These are phyloP conservation scores for Phytophthora nicotianae DNA, from an alignment of 352 stramenopile species.

Conservation along the genomic window DNA sequence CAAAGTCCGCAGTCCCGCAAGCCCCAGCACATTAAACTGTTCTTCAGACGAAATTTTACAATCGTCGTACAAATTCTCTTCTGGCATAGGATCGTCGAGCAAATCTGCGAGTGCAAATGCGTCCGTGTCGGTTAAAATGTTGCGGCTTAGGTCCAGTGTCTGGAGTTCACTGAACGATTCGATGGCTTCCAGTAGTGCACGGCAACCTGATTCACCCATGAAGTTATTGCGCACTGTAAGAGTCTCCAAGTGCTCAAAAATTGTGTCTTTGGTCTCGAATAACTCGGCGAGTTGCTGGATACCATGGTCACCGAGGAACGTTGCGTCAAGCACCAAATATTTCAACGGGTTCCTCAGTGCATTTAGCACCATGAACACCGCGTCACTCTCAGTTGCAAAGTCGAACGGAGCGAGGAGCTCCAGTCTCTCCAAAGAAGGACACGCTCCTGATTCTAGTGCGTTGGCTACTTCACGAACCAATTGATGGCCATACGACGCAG, in stretches of 20 bases:
- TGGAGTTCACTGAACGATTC: conserved; percentile 37
- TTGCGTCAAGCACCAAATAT: conserved; percentile 60
- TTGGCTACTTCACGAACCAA: conserved; percentile 44
- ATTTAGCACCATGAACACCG: conserved; percentile 39
- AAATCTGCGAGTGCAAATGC: conserved; percentile 46
- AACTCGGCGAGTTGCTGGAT: conserved; percentile 42
- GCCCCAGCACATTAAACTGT: conserved; percentile 11
- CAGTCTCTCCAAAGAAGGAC: conserved; percentile 45
- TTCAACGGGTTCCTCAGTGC: conserved; percentile 39
- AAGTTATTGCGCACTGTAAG: conserved; percentile 69
- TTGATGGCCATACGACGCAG: conserved; percentile 43
- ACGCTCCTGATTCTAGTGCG: conserved; percentile 43
- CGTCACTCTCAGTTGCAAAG: conserved; percentile 63
- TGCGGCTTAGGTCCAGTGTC: conserved; percentile 48
- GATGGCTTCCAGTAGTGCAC: conserved; percentile 36
- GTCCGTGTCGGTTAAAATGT: conserved; percentile 70
- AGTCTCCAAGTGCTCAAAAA: conserved; percentile 41
- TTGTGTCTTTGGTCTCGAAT: conserved; percentile 24
- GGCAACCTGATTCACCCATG: conserved; percentile 55
- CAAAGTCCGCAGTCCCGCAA: conserved; percentile 35
- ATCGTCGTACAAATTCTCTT: conserved; percentile 15
- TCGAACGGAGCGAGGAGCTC: conserved; percentile 63
- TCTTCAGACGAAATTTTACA: conserved; percentile 9
- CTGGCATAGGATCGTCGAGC: conserved; percentile 33
- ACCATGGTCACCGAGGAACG: conserved; percentile 59